These are phyloP conservation scores for Mycena metata DNA, from an alignment of 768 basidiomycete genomes.

Conservation along the genomic window DNA sequence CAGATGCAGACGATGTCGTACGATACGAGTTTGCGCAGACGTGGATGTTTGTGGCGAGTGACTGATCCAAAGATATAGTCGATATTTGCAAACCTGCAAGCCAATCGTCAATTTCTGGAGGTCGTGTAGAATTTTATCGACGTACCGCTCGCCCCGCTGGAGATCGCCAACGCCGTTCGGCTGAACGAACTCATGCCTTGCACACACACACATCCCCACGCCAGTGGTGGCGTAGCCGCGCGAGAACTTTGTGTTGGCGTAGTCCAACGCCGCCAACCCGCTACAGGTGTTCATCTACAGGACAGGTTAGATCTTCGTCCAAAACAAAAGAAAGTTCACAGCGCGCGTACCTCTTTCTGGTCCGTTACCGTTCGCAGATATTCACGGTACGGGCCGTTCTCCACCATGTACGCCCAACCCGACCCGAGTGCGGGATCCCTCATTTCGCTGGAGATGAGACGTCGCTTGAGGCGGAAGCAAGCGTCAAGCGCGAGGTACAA, in stretches of 20 bases:
- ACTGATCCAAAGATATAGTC: neutral
- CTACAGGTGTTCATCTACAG: neutral
- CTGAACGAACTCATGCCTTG: too few relatives aligned
- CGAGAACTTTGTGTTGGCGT: too few relatives aligned
- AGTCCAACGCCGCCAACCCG: too few relatives aligned
- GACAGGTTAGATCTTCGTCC: neutral
- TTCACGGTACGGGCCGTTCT: constrained; percentile 23
- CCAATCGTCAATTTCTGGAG: too few relatives aligned
- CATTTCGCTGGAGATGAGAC: neutral
- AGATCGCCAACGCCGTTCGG: neutral
- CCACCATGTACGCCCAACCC: constrained; percentile 30
- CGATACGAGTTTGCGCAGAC: neutral
- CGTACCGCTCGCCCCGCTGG: neutral
- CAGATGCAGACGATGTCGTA: neutral
- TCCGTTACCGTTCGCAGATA: constrained; percentile 32
- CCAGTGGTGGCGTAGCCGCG: too few relatives aligned
- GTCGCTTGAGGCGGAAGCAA: constrained; percentile 33
- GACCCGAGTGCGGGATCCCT: constrained; percentile 2
- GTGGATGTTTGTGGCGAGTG: neutral
- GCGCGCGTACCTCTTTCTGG: too few relatives aligned
- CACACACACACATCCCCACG: too few relatives aligned
- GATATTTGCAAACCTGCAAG: neutral
- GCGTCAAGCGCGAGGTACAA: constrained; percentile 41
- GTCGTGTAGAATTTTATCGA: too few relatives aligned
- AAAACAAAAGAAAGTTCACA: neutral